Base-by-base conservation (phyloP, 371 early-diverging fungal species). In the Saksenaea oblongispora region DNA sequence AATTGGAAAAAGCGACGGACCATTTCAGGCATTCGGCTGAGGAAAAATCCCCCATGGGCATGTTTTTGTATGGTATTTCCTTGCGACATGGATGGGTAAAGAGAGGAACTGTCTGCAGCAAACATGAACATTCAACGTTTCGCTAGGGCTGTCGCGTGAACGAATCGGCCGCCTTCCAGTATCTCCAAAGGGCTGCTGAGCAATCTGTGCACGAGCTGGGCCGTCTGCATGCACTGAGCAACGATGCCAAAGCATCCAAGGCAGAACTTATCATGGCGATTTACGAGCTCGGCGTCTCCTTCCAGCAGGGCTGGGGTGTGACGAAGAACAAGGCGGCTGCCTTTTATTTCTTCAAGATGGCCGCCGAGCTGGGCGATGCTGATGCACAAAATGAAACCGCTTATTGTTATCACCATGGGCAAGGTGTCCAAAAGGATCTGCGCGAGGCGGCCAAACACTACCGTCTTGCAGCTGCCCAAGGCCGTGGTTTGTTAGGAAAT, bases 291-390 rank as follows among this genome's bases (percentile, higher is more conserved):
- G 94, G 91, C 17, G 87, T 92, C 64, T 89, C 89, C 35, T 94
- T 90, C 67, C 84, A 87, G 47, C 92, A 95, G 58, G 96, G 95
- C 14, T 95, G 96, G 96, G 96, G 96, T 13, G 93, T 93, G 69
- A 74, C 58, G 5, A 93, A 90, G 67, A 86, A 89, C 71, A 92
- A 92, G 69, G 85, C 87, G 62, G 91, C 91, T 5, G 95, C 95
- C 0, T 88, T 89, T 8, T 93, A 95, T 63, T 97, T 94, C 65
- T 92, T 94, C 71, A 90, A 91, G 61, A 89, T 95, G 34, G 94
- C 95, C 1, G 91, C 94, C 0, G 86, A 93, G 58, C 70, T 94
- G 36, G 93, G 93, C 13, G 94, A 95, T 53, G 74, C 89, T 8
- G 93, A 94, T 68, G 91, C 95, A 0, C 93, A 93, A 70, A 84